These are phyloP conservation scores for Kwoniella botswanensis DNA, from an alignment of 768 basidiomycete species.

Conservation along the genomic window DNA sequence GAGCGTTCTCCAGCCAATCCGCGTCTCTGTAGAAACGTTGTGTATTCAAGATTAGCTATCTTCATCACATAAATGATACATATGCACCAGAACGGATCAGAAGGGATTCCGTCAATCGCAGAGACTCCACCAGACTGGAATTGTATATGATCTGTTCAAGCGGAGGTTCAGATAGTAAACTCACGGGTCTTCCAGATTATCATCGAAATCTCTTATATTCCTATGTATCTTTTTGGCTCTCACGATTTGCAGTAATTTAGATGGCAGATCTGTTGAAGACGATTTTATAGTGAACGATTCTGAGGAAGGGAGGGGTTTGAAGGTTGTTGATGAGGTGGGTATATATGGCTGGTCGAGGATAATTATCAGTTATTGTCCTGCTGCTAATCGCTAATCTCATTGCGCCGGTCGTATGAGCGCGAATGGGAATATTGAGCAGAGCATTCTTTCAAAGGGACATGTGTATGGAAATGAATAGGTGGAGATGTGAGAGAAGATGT, in stretches of 20 bases:
- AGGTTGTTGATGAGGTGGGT: slow-evolving; percentile 16
- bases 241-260: slow-evolving; percentile 12
- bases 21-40: slow-evolving; percentile 19
- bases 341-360: slow-evolving; percentile 13
- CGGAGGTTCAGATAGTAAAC: slow-evolving; percentile 6
- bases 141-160: no score
- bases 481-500: not conserved
- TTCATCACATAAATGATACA: no score
- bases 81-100: no score
- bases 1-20: slow-evolving; percentile 19
- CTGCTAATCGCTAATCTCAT: no score
- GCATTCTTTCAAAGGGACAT: not conserved
- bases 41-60: no score
- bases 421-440: no score
- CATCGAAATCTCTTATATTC: slow-evolving; percentile 40
- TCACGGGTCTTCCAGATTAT: slow-evolving; percentile 46
- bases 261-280: slow-evolving; percentile 2
- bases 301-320: slow-evolving; percentile 7
- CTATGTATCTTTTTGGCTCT: slow-evolving; percentile 31
- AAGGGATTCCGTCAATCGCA: no score
- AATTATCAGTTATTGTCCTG: not conserved
- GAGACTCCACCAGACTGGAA: no score
- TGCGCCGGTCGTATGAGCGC: no score
- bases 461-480: not conserved
- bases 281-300: not conserved